Evolutionary conservation across 2,329 filamentous ascomycete species (phyloP), one percentile per base, ranked within the genome.

Genomic region (Paracamarosporium sp.): DNA sequence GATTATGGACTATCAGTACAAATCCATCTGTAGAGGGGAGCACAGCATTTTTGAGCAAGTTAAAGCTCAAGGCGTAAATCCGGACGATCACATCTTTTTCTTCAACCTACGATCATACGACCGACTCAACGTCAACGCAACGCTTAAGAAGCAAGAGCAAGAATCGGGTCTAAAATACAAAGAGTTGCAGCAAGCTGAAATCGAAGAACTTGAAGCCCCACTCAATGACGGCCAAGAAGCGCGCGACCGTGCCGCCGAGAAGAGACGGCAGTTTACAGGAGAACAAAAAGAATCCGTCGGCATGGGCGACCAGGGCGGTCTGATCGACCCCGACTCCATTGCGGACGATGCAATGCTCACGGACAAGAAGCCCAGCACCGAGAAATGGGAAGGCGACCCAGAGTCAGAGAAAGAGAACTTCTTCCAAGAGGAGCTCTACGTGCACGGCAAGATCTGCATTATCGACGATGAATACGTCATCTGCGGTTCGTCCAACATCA

Each of bases 1-100:
- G 11, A 99, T 98, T 69, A 98, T 99, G 92, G 93, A 98, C 74
- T 98, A 97, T 71, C 95, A 98, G 74, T 99, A 95, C 82, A 96
- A 96, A 78, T 96, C 92, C 0, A 96, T 99, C 64, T 92, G 90
- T 70, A 89, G 95, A 43, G 95, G 95, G 5, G 90, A 96, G 62
- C 83, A 98, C 72, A 97, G 92, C 4, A 98, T 99, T 51, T 95
- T 90, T 67, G 92, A 86, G 36, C 89, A 90, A 71, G 87, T 97
- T 57, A 82, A 83, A 56, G 86, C 85, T 6, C 82, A 90, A 61
- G 93, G 91, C 1, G 86, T 95, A 1, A 88, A 97, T 66, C 92
- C 93, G 0, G 60, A 61, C 66, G 78, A 97, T 59, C 86, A 98
- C 76, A 88, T 99, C 30, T 97, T 96, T 78, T 85, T 96, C 71